Percentiles rank a stretch among this genome's conserved stretches.
Evolutionary conservation across 2,329 filamentous ascomycete genomes (phyloP).

Genomic region (Sclerotinia minor): DNA sequence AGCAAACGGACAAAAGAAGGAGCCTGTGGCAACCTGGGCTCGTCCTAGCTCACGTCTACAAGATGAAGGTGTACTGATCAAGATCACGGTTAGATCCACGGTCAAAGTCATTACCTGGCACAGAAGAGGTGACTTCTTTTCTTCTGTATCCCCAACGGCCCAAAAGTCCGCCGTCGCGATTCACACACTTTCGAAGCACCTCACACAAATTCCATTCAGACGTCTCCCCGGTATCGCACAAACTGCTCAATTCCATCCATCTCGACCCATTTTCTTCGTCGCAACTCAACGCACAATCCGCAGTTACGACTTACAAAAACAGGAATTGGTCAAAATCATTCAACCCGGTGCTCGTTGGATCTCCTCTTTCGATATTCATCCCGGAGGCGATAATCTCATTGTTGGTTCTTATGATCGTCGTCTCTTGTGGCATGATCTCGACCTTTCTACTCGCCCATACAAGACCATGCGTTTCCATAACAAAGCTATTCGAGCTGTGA

Average conservation of each 20-base stretch:
- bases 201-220: slow-evolving; percentile 92
- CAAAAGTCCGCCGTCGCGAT: slow-evolving; percentile 83
- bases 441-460: slow-evolving; percentile 85
- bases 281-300: slow-evolving; percentile 92
- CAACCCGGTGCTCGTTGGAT: slow-evolving; percentile 95
- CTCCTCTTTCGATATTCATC: slow-evolving; percentile 88
- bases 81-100: slow-evolving; percentile 74
- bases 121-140: slow-evolving; percentile 88
- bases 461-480: slow-evolving; percentile 95
- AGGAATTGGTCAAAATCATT: slow-evolving; percentile 88
- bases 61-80: slow-evolving; percentile 75
- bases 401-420: slow-evolving; percentile 93
- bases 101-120: slow-evolving; percentile 95
- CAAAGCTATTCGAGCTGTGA: slow-evolving; percentile 86
- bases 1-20: slow-evolving; percentile 63
- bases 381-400: slow-evolving; percentile 89
- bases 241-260: slow-evolving; percentile 91
- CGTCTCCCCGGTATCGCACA: slow-evolving; percentile 73
- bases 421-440: slow-evolving; percentile 94
- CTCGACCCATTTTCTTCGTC: slow-evolving; percentile 89
- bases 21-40: slow-evolving; percentile 77
- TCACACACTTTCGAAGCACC: slow-evolving; percentile 91
- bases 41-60: slow-evolving; percentile 74
- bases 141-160: slow-evolving; percentile 81
- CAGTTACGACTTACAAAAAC: slow-evolving; percentile 87